phyloP scores from a whole-genome alignment of 805 yeast genomes.

The Yarrowia yakushimensis region DNA sequence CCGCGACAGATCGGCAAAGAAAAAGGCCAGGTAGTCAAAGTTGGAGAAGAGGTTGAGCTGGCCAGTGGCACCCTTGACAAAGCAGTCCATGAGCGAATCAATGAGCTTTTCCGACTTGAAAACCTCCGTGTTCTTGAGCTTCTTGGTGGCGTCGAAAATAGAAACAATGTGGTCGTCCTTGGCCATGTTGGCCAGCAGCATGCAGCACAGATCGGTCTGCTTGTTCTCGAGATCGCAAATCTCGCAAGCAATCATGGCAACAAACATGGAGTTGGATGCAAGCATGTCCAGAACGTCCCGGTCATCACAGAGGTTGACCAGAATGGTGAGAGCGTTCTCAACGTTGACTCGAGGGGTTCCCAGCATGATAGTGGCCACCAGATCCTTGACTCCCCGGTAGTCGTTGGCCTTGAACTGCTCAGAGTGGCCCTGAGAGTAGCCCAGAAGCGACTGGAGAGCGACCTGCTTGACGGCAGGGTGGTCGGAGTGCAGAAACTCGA shows the following conservation, averaged over 20 bases:
- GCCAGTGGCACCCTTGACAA: conserved; percentile 78
- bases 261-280: conserved; percentile 59
- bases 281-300: conserved; percentile 57
- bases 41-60: conserved; percentile 66
- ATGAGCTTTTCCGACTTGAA: conserved; percentile 52
- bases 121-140: conserved; percentile 35
- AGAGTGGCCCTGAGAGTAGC: conserved; percentile 70
- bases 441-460: conserved; percentile 80
- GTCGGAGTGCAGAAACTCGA: conserved; percentile 75
- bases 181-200: conserved; percentile 80
- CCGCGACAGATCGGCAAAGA: conserved; percentile 87
- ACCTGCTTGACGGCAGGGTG: conserved; percentile 76
- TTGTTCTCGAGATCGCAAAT: conserved; percentile 53
- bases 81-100: conserved; percentile 83
- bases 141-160: conserved; percentile 58
- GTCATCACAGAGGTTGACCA: conserved; percentile 81
- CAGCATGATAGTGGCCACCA: conserved; percentile 51
- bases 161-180: conserved; percentile 63
- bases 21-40: conserved; percentile 79
- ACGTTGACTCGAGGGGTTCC: conserved; percentile 28
- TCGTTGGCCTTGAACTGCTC: conserved; percentile 66
- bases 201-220: conserved; percentile 78
- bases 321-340: conserved; percentile 59
- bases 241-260: conserved; percentile 33
- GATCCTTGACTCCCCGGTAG: conserved; percentile 65